Percentiles rank a stretch among this genome's conserved stretches.
Conservation (phyloP, 2,329 filamentous ascomycete genomes). For the Apiospora pterosperma region DNA sequence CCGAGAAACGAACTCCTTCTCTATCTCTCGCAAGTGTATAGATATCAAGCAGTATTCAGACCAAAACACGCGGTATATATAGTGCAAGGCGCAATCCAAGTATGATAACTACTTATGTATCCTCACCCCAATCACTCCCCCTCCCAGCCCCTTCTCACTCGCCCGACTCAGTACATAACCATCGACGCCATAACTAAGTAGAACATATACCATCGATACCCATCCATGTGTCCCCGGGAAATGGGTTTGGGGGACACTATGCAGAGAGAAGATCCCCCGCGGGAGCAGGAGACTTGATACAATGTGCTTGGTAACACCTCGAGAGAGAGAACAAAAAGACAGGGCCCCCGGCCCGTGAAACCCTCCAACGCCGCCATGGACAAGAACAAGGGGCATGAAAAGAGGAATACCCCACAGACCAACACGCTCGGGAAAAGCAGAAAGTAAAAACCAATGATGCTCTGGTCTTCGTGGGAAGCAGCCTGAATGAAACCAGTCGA, state of each 20-base stretch:
- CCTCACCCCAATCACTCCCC: background rate
- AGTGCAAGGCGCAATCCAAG: background rate
- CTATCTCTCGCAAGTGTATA: background rate
- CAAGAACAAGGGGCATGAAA: background rate
- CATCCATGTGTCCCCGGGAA: background rate
- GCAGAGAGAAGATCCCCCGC: background rate
- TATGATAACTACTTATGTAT: background rate
- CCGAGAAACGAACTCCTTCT: too few species aligned
- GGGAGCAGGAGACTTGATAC: background rate
- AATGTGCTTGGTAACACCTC: background rate
- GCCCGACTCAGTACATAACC: background rate
- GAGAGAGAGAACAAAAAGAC: background rate
- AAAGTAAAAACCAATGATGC: background rate
- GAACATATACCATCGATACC: background rate
- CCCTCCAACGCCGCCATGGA: background rate
- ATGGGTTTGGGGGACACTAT: background rate
- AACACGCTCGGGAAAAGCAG: background rate
- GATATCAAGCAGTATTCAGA: background rate
- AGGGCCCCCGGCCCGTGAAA: background rate
- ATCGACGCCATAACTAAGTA: background rate
- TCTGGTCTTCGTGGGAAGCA: background rate
- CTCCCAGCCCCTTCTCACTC: background rate
- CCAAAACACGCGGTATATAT: background rate
- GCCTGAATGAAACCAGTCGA: background rate
- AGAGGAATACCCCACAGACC: background rate